Evolutionary conservation across 2,329 filamentous ascomycete species (phyloP), one percentile per base, ranked within the genome.

Genomic region (Botrytis fabae): DNA sequence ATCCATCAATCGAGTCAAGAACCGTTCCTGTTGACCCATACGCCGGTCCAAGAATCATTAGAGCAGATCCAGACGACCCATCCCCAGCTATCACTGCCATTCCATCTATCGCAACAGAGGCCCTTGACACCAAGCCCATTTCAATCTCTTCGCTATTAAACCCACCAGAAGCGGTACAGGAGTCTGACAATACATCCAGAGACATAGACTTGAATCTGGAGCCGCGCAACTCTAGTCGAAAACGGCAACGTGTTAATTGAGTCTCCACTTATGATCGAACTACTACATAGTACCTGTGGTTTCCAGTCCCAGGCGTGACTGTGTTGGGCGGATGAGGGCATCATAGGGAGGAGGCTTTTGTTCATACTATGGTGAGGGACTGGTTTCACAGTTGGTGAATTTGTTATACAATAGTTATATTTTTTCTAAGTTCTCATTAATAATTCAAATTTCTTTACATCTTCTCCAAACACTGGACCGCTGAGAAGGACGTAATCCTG

Each of bases 91-190:
- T 22, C 8, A 38, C 22, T 61, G 32, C 25, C 25, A n/a, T 16
- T 20, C 9, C 38, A 28, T 28, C 48, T 6, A 25, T 22, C 12
- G 35, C 18, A 38, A 6, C 25, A 42, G 20, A 5, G n/a, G 1
- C 20, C 32, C 22, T 42, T n/a, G 10, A 18, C 12, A 16, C 25
- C 14, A 57, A 48, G 9, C 62, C 28, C 1, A 70, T 35, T n/a
- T 48, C 57, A 18, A 70, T 70, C 25, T n/a, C 22, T n/a, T 20
- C 68, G 35, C 54, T 60, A 14, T 46, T 62, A 18, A 70, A 70
- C 62, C 25, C 38, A 20, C 10, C 35, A 40, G 35, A 16, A 16
- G 14, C 51, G 9, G 40, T 38, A 44, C 12, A 12, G 14, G 32
- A 25, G 2, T 14, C 35, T 46, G n/a, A 18, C 10, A 18, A 22